Base-by-base conservation (phyloP, 169 alveolate genomes). In the Eimeria maxima region DNA sequence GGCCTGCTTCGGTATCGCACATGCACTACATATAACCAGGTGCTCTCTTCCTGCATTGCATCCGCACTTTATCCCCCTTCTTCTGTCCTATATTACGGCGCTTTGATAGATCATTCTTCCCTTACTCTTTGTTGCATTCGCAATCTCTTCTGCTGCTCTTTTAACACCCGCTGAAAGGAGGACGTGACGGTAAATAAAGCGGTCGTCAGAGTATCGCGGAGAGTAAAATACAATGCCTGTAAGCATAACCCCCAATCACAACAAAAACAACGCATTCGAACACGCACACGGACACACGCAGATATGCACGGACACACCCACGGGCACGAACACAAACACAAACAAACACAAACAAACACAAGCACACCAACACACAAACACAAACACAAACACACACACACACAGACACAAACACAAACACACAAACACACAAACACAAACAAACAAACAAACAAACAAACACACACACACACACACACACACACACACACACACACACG, bases 211-310 rank as follows among this genome's bases (percentile, higher is more conserved):
- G 93, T 97, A 98, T 69, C 98, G 81, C 22, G 99, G 98, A 22
- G 99, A 98, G 97, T 98, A 98, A 91, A 97, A 97, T 24, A 98
- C 99, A 50, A 97, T 98, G 38, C 99, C 99, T 92, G 45, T 20
- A 86, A 53, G 65, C 83, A 24, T 44, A 42, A 24, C 38, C 78
- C 57, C 42, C 73, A 10, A 33, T 2, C 78, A 16, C 47, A 42
- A 7, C 45, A 67, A 67, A 67, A 27, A 42, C 44, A 16, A 27
- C 45, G 22, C 78, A 67, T 8, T 27, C 38, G 22, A 33, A 33
- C 84, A 14, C 86, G 13, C 5, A 42, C 86, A 24, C 6, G 63
- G 63, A 53, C 63, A 53, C 63, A 8, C 63, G 63, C 63, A 53
- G 63, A 8, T 1, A 16, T 16, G 3, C 27, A 67, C 78, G 24